Conservation (phyloP, 2,329 filamentous ascomycete genomes). For the Fusarium xylarioides region DNA sequence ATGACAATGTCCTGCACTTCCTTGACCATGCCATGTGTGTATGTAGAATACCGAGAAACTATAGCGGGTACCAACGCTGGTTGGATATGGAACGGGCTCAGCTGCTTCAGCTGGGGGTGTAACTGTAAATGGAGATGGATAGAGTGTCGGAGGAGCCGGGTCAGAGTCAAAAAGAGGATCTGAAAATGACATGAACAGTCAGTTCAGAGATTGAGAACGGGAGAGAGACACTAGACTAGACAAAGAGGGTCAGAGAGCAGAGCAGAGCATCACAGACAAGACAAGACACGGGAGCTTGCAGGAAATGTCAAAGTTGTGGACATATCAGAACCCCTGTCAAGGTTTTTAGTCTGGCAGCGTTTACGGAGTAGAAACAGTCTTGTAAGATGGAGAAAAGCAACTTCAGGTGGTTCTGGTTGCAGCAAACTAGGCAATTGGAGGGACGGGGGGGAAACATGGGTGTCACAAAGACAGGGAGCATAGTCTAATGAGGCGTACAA, state of each 20-base stretch:
- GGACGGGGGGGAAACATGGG: slow-evolving; percentile 32
- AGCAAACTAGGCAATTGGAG: slow-evolving; percentile 17
- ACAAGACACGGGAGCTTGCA: slow-evolving; percentile 37
- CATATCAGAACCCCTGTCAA: slow-evolving; percentile 22
- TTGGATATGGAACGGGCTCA: slow-evolving; percentile 24
- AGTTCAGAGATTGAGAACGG: slow-evolving; percentile 22
- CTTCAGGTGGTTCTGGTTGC: slow-evolving; percentile 25
- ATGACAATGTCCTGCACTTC: slow-evolving; percentile 5
- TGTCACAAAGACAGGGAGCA: slow-evolving; percentile 27
- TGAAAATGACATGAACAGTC: not conserved
- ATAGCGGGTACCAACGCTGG: slow-evolving; percentile 29
- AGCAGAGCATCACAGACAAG: slow-evolving; percentile 18
- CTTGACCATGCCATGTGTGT: slow-evolving; percentile 23
- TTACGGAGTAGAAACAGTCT: slow-evolving; percentile 5
- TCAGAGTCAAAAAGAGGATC: not conserved
- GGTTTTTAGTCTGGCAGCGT: not conserved
- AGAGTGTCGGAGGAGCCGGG: slow-evolving; percentile 17
- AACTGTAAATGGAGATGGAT: not conserved
- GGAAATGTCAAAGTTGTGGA: slow-evolving; percentile 26
- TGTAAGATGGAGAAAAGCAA: slow-evolving; percentile 32
- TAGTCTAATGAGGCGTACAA: slow-evolving; percentile 24
- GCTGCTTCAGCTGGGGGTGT: slow-evolving; percentile 25
- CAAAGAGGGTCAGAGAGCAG: slow-evolving; percentile 16
- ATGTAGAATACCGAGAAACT: not conserved
- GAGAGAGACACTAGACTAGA: slow-evolving; percentile 11